phyloP scores from a whole-genome alignment of 2,329 filamentous ascomycete species.

The Talaromyces sp. region DNA sequence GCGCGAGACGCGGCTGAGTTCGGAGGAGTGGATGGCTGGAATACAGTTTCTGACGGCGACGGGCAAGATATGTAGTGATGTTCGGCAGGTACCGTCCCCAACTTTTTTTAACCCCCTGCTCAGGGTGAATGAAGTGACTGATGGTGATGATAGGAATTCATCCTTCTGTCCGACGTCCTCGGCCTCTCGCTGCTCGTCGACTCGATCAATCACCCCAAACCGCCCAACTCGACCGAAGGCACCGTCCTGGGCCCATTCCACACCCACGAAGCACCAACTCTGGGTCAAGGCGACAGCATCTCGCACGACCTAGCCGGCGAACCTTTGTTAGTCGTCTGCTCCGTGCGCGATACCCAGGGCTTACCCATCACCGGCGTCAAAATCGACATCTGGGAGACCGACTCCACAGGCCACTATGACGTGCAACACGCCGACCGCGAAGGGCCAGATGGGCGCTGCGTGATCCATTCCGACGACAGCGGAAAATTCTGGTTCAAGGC shows the following conservation, averaged over 20 bases:
- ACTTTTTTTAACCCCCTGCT: too few species aligned
- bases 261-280: constrained; percentile 9
- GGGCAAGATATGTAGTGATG: constrained; percentile 65
- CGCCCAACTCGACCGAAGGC: constrained; percentile 63
- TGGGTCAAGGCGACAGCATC: constrained; percentile 39
- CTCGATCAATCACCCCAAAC: constrained; percentile 78
- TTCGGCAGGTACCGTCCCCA: constrained; percentile 69
- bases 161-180: constrained; percentile 53
- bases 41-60: constrained; percentile 68
- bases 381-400: constrained; percentile 77
- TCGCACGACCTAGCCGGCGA: constrained; percentile 46
- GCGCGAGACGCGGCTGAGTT: constrained; percentile 70
- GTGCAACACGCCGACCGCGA: constrained; percentile 64
- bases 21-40: constrained; percentile 72
- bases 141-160: constrained; percentile 40
- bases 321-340: constrained; percentile 69
- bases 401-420: constrained; percentile 62
- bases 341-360: constrained; percentile 59
- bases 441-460: constrained; percentile 65
- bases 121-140: constrained; percentile 33
- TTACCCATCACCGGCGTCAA: constrained; percentile 60
- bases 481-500: constrained; percentile 81
- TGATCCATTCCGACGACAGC: constrained; percentile 63
- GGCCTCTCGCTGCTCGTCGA: constrained; percentile 77
- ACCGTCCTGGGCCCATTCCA: constrained; percentile 65